Conservation (phyloP, 2,329 filamentous ascomycete species). For the Fusarium coicis region DNA sequence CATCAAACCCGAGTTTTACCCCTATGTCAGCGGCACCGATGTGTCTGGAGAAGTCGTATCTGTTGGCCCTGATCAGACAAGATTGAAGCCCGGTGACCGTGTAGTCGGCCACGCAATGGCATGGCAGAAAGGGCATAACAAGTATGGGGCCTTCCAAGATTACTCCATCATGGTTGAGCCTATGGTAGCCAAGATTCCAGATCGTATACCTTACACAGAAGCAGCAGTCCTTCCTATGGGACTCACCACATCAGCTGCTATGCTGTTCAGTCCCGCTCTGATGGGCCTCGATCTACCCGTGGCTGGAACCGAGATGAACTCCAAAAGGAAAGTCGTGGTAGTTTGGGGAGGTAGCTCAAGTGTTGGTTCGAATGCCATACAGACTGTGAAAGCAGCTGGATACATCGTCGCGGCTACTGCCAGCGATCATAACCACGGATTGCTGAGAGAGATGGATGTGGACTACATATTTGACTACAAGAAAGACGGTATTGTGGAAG, state of each 20-base stretch:
- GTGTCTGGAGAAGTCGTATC: neutral
- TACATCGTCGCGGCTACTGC: neutral
- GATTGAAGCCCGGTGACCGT: neutral
- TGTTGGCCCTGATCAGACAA: neutral
- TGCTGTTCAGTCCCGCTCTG: neutral
- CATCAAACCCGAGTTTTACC: neutral
- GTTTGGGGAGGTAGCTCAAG: constrained; percentile 1
- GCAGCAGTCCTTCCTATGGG: neutral
- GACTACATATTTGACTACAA: neutral
- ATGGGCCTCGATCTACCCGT: neutral
- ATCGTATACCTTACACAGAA: neutral
- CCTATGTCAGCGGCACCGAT: neutral
- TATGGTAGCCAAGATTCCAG: neutral
- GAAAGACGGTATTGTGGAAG: neutral
- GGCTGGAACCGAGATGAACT: neutral
- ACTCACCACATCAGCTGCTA: neutral
- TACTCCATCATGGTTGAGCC: neutral
- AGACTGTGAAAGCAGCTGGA: neutral
- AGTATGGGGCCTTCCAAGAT: neutral
- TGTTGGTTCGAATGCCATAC: neutral
- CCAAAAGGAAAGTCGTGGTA: neutral
- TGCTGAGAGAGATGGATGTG: neutral
- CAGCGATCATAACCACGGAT: neutral
- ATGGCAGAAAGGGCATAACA: neutral
- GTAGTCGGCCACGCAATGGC: neutral